A percentile compares a stretch with the other conserved stretches of the same genome.
Evolutionary conservation across 768 basidiomycete species (phyloP).

Genomic region (Sarcodon sp.): DNA sequence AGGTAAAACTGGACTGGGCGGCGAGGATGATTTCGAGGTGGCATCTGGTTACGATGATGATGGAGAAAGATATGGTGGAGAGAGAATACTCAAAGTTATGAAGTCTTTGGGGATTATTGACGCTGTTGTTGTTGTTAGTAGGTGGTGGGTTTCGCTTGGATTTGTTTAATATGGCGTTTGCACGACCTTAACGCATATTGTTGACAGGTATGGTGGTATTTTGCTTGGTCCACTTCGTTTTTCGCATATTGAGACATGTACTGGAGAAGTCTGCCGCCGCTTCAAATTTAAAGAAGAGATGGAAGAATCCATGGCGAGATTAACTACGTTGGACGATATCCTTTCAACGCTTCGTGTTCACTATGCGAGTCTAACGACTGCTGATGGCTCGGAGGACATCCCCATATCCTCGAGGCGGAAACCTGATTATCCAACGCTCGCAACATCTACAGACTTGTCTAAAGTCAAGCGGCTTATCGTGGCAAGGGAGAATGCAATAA

Average conservation of each 20-base stretch:
- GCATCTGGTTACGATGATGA: constrained; percentile 57
- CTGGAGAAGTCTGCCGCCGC: constrained; percentile 56
- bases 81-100: constrained; percentile 53
- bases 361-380: constrained; percentile 17
- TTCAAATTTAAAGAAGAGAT: constrained; percentile 62
- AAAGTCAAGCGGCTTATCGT: constrained; percentile 57
- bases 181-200: neutral
- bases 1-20: constrained; percentile 50
- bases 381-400: constrained; percentile 1
- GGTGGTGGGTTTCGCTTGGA: constrained; percentile 39
- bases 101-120: constrained; percentile 58
- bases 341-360: constrained; percentile 42
- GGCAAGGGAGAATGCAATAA: constrained; percentile 59
- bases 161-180: neutral
- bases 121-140: constrained; percentile 66
- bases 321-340: constrained; percentile 49
- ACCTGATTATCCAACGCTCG: constrained; percentile 32
- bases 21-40: constrained; percentile 69
- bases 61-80: constrained; percentile 63
- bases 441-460: constrained; percentile 32
- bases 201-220: constrained; percentile 64
- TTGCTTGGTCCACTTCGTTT: constrained; percentile 68
- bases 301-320: constrained; percentile 41
- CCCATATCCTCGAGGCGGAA: constrained; percentile 3
- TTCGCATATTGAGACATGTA: constrained; percentile 64